Percentiles rank a stretch among this genome's conserved stretches.
These are phyloP conservation scores for Hypoxylon sp. DNA, from an alignment of 2,329 filamentous ascomycete species.

Conservation along the genomic window DNA sequence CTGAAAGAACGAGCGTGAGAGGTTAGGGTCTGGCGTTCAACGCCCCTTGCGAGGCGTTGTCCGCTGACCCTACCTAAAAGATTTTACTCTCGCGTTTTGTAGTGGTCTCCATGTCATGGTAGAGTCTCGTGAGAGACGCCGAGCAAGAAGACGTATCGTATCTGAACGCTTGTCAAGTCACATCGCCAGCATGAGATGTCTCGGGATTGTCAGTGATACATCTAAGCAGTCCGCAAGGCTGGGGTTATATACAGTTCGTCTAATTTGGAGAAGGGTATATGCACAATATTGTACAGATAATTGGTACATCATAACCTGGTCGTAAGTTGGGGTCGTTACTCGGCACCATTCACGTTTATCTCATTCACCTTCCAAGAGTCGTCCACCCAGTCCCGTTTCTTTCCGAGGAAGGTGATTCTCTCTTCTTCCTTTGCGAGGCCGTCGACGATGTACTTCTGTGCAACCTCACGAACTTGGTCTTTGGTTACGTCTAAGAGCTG, in stretches of 20 bases:
- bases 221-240: background rate
- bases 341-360: constrained; percentile 72
- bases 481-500: constrained; percentile 88
- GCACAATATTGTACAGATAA: constrained; percentile 54
- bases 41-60: constrained; percentile 37
- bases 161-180: constrained; percentile 65
- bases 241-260: constrained; percentile 43
- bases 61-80: constrained; percentile 46
- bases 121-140: constrained; percentile 50
- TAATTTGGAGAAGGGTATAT: constrained; percentile 59
- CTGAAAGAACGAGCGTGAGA: constrained; percentile 71
- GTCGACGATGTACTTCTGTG: constrained; percentile 85
- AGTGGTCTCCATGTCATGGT: constrained; percentile 72
- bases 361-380: constrained; percentile 81
- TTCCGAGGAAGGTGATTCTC: constrained; percentile 82
- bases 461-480: constrained; percentile 83
- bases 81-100: constrained; percentile 71
- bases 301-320: constrained; percentile 38
- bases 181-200: background rate
- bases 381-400: constrained; percentile 85
- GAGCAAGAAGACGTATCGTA: constrained; percentile 75
- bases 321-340: constrained; percentile 37
- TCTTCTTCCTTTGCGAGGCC: constrained; percentile 71
- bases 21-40: constrained; percentile 42
- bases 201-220: background rate